Conservation (phyloP, 2,329 filamentous ascomycete species). For the Diplodia sapinea region DNA sequence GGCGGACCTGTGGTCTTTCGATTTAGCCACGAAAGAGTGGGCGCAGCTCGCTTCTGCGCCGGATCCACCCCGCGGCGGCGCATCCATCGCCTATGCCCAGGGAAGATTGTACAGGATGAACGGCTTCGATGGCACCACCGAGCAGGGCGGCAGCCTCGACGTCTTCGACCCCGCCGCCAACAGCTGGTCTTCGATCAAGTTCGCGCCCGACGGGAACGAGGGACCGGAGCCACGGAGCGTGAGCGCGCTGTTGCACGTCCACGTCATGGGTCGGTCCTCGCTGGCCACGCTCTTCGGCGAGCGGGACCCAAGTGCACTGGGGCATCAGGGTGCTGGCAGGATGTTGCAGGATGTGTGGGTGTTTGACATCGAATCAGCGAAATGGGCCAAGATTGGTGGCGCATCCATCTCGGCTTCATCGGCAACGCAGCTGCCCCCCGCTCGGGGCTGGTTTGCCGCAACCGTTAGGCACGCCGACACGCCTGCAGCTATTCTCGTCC, state of each 20-base stretch:
- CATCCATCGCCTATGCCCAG: slow-evolving; percentile 68
- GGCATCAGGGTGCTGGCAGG: slow-evolving; percentile 62
- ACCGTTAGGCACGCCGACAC: slow-evolving; percentile 46
- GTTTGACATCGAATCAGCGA: slow-evolving; percentile 47
- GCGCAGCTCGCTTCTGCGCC: slow-evolving; percentile 70
- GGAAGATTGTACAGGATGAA: slow-evolving; percentile 78
- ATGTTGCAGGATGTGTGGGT: slow-evolving; percentile 61
- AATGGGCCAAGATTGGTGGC: slow-evolving; percentile 43
- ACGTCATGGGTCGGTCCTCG: slow-evolving; percentile 43
- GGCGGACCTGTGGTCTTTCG: slow-evolving; percentile 79
- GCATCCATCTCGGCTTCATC: slow-evolving; percentile 31
- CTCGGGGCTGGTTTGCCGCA: slow-evolving; percentile 62
- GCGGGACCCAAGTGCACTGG: slow-evolving; percentile 58
- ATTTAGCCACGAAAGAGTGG: slow-evolving; percentile 69
- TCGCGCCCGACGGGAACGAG: slow-evolving; percentile 50
- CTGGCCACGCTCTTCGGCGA: slow-evolving; percentile 62
- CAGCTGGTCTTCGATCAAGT: slow-evolving; percentile 50
- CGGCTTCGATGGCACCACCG: slow-evolving; percentile 73
- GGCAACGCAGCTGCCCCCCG: slow-evolving; percentile 41
- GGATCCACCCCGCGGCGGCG: slow-evolving; percentile 68
- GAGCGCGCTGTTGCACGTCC: slow-evolving; percentile 52
- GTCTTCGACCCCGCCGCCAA: slow-evolving; percentile 54
- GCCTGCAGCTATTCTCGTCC: slow-evolving; percentile 52
- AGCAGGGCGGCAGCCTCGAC: slow-evolving; percentile 75
- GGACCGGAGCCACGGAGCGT: slow-evolving; percentile 61